Evolutionary conservation across 2,329 filamentous ascomycete genomes (phyloP), one percentile per base, ranked within the genome.

Genomic region (Stachybotrys elegans): DNA sequence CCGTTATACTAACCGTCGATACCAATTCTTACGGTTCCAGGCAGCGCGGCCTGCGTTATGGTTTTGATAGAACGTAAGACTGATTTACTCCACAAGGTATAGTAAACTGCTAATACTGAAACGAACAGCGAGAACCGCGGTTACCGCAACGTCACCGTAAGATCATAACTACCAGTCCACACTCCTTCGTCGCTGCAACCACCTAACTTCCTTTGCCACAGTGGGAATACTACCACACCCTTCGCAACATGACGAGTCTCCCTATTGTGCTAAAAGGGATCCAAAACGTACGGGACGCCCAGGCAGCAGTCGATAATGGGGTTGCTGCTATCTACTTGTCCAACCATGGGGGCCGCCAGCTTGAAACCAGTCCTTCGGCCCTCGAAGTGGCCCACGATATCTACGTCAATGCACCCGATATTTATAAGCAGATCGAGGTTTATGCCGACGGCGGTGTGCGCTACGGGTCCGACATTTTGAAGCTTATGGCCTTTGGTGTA

Each of bases 321-420:
- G 53, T 49, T 2, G 34, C 43, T 9, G 61, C 57, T 35, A 63
- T 65, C 31, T 51, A 64, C 31, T 55, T 68, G 32, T 66, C 60
- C 37, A 68, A 68, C 53, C 65, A 67, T 49, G 64, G 64, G 22
- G 63, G 61, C 16, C 58, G 65, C 25, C 61, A 66, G 48, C 56
- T 68, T 17, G 64, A 68, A 46, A 57, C 59, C 4, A 54, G 58
- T 6, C 61, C 60, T 4, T 60, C 62, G 0, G 49, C 59, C 19
- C 51, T 67, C 3, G 62, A 66, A 48, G 55, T 59, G n/a, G 55
- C 59, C 3, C 42, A 63, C 8, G 63, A 66, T 43, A 64, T 66
- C 42, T 51, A 60, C 49, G 44, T 57, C 39, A 43, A 60, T 34
- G 58, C 56, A 9, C 61, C 62, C 14, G 56, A 61, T 14, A 50